phyloP scores from a whole-genome alignment of 495 filamentous ascomycete genomes.

The Bombardia bombarda region DNA sequence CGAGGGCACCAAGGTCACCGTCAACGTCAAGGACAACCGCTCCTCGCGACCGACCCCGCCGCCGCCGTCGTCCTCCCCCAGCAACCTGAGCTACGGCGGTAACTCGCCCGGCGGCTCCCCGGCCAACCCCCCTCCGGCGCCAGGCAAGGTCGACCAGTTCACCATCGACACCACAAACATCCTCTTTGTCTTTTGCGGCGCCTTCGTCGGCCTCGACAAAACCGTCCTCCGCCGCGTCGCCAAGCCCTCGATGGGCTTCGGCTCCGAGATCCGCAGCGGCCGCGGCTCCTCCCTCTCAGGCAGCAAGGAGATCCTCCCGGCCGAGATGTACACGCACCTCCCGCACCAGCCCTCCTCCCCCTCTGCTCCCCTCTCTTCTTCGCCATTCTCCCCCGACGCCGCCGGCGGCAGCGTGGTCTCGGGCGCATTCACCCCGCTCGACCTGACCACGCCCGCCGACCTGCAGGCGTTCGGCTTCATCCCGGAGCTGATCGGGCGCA shows the following conservation, averaged over 20 bases:
- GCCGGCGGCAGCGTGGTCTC: constrained; percentile 3
- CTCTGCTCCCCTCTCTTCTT: no score
- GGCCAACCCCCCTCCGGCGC: constrained; percentile 28
- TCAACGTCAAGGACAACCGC: constrained; percentile 77
- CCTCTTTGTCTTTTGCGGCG: constrained; percentile 91
- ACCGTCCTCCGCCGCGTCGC: constrained; percentile 77
- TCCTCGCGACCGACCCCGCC: constrained; percentile 40
- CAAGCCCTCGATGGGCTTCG: constrained; percentile 87
- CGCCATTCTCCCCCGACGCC: no score
- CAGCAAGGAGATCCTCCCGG: constrained; percentile 32
- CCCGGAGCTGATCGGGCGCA: constrained; percentile 83
- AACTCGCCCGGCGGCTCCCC: constrained; percentile 27
- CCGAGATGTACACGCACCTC: constrained; percentile 32
- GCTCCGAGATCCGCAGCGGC: constrained; percentile 61
- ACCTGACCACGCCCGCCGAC: constrained; percentile 73
- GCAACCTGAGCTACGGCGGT: no score
- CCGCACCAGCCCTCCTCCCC: constrained; percentile 35
- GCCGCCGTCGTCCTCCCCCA: no score
- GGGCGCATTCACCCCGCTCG: constrained; percentile 61
- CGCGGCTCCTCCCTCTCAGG: constrained; percentile 18
- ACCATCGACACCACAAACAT: constrained; percentile 93
- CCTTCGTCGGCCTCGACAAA: constrained; percentile 90
- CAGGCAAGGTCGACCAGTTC: constrained; percentile 73
- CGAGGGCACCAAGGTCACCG: constrained; percentile 86
- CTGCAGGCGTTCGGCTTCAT: constrained; percentile 90